A percentile compares a stretch with the other conserved stretches of the same genome.
phyloP scores from a whole-genome alignment of 208 protist genomes.

The Trypanosomatidae sp. region DNA sequence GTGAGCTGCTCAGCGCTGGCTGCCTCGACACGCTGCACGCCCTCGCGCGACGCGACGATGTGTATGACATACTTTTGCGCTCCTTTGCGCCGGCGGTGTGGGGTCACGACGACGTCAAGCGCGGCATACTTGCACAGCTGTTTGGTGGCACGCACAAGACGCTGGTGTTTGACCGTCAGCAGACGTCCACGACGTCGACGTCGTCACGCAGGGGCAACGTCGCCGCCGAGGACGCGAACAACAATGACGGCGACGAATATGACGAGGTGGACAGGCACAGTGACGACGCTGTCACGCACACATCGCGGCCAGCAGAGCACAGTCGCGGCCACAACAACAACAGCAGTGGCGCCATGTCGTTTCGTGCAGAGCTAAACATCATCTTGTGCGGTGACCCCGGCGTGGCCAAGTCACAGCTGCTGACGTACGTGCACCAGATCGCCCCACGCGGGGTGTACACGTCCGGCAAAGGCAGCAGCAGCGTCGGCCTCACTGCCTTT shows the following conservation, averaged over 20 bases:
- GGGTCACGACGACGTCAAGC: constrained; percentile 98
- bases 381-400: constrained; percentile 98
- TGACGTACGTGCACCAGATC: constrained; percentile 97
- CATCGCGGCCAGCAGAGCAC: neutral
- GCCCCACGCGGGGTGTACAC: constrained; percentile 98
- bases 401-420: constrained; percentile 99
- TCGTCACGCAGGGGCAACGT: too few species aligned
- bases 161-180: constrained; percentile 57
- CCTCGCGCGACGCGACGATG: constrained; percentile 77
- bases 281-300: neutral
- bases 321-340: constrained; percentile 4
- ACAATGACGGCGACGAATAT: too few species aligned
- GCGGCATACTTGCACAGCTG: constrained; percentile 96
- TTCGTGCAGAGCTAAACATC: constrained; percentile 97
- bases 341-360: neutral
- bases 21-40: constrained; percentile 63
- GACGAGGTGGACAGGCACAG: too few species aligned
- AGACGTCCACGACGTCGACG: too few species aligned
- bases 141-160: constrained; percentile 96
- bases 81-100: constrained; percentile 97
- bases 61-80: constrained; percentile 92
- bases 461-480: constrained; percentile 96
- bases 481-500: constrained; percentile 99
- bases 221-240: too few species aligned
- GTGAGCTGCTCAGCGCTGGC: constrained; percentile 5